Base-by-base conservation (phyloP, 805 yeast genomes). In the Kregervanrija pseudodelftensis region DNA sequence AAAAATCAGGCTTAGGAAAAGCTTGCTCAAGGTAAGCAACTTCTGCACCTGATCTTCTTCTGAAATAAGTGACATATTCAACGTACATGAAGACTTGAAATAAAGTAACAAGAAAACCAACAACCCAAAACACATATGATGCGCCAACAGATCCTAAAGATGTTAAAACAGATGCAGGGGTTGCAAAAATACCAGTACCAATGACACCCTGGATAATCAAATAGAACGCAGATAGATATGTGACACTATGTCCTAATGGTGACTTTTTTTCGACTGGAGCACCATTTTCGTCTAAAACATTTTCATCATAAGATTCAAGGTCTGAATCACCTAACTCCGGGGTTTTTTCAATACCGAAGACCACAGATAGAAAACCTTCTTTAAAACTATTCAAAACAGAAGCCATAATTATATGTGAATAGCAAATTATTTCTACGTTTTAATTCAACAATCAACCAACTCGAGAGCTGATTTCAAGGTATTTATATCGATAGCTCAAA, bases 41-140 rank as follows among this genome's bases (percentile, higher is more conserved):
- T 58, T 86, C 95, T 53, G 93, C 95, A 52, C 95, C 95, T 56
- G 85, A 85, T 65, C 83, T 76, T 49, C 65, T 65, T 13, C 70
- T 68, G 47, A 59, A 69, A 49, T 71, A 71, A 4, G 69, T 63
- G 30, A 66, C 68, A 49, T 57, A 72, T 48, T 72, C 74, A 35
- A 70, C 61, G 49, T 68, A 69, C 31, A 70, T 63, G 36, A 57
- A 55, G 31, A 68, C 55, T 39, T 66, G 65, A 31, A 66, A 57
- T 13, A 69, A 43, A 5, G 72, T 65, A 42, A 72, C 64, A 31
- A 70, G 39, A 47, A 63, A 69, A 11, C 76, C 71, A 16, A 58
- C 53, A 2, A 65, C 52, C 75, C 76, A 71, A n/a, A 71, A 54
- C 4, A 71, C 64, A 42, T 70, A 71, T 5, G 70, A 54, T 10